Conservation (phyloP, 2,329 filamentous ascomycete genomes). For the Microdochium bolleyi region DNA sequence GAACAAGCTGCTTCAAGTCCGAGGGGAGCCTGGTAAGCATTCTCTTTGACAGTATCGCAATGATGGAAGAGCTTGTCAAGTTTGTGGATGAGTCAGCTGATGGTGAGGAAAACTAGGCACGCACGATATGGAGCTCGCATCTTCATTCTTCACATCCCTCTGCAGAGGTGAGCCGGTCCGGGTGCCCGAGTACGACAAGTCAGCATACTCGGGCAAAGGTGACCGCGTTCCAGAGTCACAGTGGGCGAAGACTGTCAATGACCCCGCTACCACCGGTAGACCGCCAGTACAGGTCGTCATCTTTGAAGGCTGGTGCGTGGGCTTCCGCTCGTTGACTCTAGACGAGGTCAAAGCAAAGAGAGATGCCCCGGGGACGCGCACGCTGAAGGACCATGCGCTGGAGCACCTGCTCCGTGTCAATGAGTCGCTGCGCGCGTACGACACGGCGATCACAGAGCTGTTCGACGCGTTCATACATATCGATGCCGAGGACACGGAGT, state of each 20-base stretch:
- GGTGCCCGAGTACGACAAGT: slow-evolving; percentile 79
- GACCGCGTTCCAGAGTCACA: slow-evolving; percentile 57
- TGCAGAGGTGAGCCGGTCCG: slow-evolving; percentile 41
- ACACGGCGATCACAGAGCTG: slow-evolving; percentile 33
- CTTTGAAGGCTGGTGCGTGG: slow-evolving; percentile 88
- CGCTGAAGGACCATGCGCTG: slow-evolving; percentile 36
- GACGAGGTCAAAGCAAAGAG: slow-evolving; percentile 42
- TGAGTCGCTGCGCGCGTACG: slow-evolving; percentile 35
- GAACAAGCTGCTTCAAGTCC: slow-evolving; percentile 72
- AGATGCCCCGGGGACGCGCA: slow-evolving; percentile 22
- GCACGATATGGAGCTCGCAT: slow-evolving; percentile 65
- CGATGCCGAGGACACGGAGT: slow-evolving; percentile 63
- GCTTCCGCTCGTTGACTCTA: slow-evolving; percentile 59
- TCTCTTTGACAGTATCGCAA: too few relatives aligned
- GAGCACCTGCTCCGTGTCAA: slow-evolving; percentile 45
- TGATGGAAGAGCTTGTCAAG: too few relatives aligned
- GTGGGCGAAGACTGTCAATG: slow-evolving; percentile 52
- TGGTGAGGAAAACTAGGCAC: slow-evolving; percentile 28
- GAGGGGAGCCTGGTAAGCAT: slow-evolving; percentile 66
- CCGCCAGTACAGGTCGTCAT: slow-evolving; percentile 57
- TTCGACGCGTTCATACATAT: slow-evolving; percentile 50
- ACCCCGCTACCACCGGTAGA: slow-evolving; percentile 37
- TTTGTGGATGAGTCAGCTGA: too few relatives aligned
- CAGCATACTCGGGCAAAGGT: slow-evolving; percentile 64
- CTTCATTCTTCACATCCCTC: slow-evolving; percentile 51